Percentiles rank a stretch among this genome's conserved stretches.
Conservation (phyloP, 1,284 basidiomycete genomes). For the Abortiporus biennis region DNA sequence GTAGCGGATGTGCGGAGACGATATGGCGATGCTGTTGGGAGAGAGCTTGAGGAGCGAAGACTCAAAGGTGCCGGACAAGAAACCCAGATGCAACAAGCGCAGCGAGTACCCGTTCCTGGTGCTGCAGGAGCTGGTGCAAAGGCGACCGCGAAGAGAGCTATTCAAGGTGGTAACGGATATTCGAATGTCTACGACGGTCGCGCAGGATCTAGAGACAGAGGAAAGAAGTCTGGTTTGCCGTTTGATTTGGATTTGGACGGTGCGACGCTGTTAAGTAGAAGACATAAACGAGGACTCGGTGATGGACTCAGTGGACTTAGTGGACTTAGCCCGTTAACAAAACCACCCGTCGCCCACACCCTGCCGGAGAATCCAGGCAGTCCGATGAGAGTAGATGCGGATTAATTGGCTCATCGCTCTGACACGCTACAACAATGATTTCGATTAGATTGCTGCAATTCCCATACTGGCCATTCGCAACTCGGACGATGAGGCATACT, state of each 20-base stretch:
- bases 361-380: conserved; percentile 21
- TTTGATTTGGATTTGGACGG: conserved; percentile 84
- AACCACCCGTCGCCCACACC: too few relatives aligned
- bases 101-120: conserved; percentile 12
- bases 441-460: too few relatives aligned
- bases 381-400: conserved; percentile 23
- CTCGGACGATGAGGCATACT: too few relatives aligned
- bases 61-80: conserved; percentile 16
- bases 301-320: conserved; percentile 4
- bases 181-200: conserved; percentile 56
- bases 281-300: conserved; percentile 41
- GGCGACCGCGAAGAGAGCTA: conserved; percentile 30
- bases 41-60: conserved; percentile 6
- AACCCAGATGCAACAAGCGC: conserved; percentile 23
- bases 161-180: conserved; percentile 29
- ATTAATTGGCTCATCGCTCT: not conserved
- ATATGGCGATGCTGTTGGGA: conserved; percentile 15
- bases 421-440: not conserved
- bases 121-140: conserved; percentile 29
- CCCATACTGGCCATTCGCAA: too few relatives aligned
- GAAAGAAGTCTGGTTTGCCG: conserved; percentile 28
- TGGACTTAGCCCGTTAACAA: conserved; percentile 8
- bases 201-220: conserved; percentile 70
- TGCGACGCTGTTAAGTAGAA: conserved; percentile 77
- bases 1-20: conserved; percentile 41